phyloP scores from a whole-genome alignment of 225 moss, liverwort and hornwort species.

The Sphagnum tenellum region DNA sequence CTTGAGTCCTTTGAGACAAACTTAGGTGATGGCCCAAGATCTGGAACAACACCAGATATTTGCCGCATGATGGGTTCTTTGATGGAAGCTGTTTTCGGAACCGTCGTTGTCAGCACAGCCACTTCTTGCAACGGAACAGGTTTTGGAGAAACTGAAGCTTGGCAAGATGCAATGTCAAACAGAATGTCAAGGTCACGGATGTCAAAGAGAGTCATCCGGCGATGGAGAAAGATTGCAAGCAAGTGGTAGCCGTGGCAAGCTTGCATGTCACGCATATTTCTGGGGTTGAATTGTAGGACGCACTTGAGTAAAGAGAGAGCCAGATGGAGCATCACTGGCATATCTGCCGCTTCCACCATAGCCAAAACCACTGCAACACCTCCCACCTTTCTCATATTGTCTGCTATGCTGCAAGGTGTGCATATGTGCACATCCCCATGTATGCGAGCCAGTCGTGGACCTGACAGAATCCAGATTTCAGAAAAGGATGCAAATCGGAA shows the following conservation, averaged over 20 bases:
- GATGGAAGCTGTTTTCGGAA: too few species aligned
- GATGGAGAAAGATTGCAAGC: conserved; percentile 86
- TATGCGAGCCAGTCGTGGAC: conserved; percentile 61
- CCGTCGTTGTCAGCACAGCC: too few species aligned
- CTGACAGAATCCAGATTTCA: conserved; percentile 21
- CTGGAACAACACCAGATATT: conserved; percentile 41
- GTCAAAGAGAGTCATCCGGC: conserved; percentile 63
- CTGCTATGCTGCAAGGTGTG: conserved; percentile 70
- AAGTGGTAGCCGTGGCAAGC: conserved; percentile 86
- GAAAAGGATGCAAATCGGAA: too few species aligned
- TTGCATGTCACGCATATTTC: conserved; percentile 77
- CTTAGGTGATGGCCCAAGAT: conserved; percentile 17
- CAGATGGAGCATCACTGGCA: conserved; percentile 72
- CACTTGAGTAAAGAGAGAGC: conserved; percentile 70
- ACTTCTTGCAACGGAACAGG: conserved; percentile 31
- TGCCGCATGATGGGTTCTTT: conserved; percentile 9
- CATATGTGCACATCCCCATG: conserved; percentile 82
- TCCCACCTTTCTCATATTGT: conserved; percentile 73
- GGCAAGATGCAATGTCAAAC: conserved; percentile 84
- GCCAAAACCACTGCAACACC: conserved; percentile 90
- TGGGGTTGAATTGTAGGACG: conserved; percentile 67
- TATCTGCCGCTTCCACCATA: conserved; percentile 85
- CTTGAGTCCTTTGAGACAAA: conserved; percentile 32
- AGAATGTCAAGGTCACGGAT: conserved; percentile 73
- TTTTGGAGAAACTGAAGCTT: conserved; percentile 41